phyloP scores from a whole-genome alignment of 108 stramenopile species.

The Cylindrotheca closterium region DNA sequence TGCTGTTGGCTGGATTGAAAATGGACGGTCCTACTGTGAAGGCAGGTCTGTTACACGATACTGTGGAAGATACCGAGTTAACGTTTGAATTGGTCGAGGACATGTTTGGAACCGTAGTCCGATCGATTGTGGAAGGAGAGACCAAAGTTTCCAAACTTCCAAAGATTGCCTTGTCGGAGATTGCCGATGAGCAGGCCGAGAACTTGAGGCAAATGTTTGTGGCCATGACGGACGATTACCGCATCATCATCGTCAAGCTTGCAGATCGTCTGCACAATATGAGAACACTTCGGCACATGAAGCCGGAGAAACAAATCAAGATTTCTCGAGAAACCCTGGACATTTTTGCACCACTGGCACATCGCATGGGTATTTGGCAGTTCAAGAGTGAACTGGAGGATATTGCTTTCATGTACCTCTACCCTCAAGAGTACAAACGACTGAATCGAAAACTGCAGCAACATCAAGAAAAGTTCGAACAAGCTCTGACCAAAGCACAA shows the following conservation, averaged over 20 bases:
- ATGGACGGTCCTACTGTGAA: slow-evolving; percentile 93
- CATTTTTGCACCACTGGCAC: slow-evolving; percentile 95
- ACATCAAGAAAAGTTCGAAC: slow-evolving; percentile 70
- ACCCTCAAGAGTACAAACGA: slow-evolving; percentile 88
- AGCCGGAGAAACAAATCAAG: slow-evolving; percentile 90
- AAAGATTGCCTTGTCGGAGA: slow-evolving; percentile 75
- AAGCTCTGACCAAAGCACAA: slow-evolving; percentile 81
- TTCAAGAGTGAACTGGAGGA: slow-evolving; percentile 96
- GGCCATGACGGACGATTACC: slow-evolving; percentile 96
- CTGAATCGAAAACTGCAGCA: slow-evolving; percentile 63
- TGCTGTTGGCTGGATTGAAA: slow-evolving; percentile 81
- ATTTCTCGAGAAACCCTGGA: slow-evolving; percentile 92
- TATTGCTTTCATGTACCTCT: slow-evolving; percentile 92
- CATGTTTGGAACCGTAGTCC: slow-evolving; percentile 86
- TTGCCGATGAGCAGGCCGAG: slow-evolving; percentile 91
- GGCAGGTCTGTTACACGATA: slow-evolving; percentile 96
- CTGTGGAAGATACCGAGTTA: slow-evolving; percentile 94
- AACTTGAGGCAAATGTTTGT: slow-evolving; percentile 95
- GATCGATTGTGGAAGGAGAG: slow-evolving; percentile 93
- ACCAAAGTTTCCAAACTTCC: slow-evolving; percentile 94
- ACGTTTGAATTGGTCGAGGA: slow-evolving; percentile 90
- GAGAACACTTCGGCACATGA: slow-evolving; percentile 91
- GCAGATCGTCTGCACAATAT: slow-evolving; percentile 96
- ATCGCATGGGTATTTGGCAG: slow-evolving; percentile 96
- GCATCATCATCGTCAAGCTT: slow-evolving; percentile 94